Percentiles rank a stretch among this genome's conserved stretches.
Evolutionary conservation across 2,329 filamentous ascomycete genomes (phyloP).

Genomic region (Ophiostoma sp.): DNA sequence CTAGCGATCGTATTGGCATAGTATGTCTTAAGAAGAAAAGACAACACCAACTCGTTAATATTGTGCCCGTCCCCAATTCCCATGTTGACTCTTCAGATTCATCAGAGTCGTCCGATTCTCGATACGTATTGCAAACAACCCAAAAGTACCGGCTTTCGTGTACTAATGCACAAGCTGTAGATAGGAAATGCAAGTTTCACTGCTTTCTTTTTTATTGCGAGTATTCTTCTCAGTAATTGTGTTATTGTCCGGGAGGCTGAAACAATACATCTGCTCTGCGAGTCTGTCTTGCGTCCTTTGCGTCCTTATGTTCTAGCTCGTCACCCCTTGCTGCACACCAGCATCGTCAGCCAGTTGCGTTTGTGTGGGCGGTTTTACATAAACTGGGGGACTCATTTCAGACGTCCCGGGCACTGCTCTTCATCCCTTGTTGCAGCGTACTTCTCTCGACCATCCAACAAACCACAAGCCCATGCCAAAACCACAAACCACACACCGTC

Average conservation of each 20-base stretch:
- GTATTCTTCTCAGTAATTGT: background rate
- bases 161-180: slow-evolving; percentile 10
- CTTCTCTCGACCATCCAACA: background rate
- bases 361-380: too few relatives aligned
- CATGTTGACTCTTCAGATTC: background rate
- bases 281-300: too few relatives aligned
- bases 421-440: slow-evolving; percentile 12
- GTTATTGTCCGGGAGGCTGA: background rate
- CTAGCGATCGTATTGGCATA: background rate
- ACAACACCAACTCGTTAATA: background rate
- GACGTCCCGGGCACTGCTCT: background rate
- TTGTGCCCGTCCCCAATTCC: background rate
- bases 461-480: background rate
- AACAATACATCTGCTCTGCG: too few relatives aligned
- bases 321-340: too few relatives aligned
- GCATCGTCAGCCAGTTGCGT: too few relatives aligned
- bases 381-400: background rate
- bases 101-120: too few relatives aligned
- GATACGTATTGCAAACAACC: too few relatives aligned
- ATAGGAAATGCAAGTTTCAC: slow-evolving; percentile 13
- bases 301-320: too few relatives aligned
- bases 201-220: background rate
- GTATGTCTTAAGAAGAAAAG: background rate
- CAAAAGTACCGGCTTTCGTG: slow-evolving; percentile 7
- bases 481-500: background rate